Conservation (phyloP, 1,284 basidiomycete genomes). For the Kalmanozyma brasiliensis region DNA sequence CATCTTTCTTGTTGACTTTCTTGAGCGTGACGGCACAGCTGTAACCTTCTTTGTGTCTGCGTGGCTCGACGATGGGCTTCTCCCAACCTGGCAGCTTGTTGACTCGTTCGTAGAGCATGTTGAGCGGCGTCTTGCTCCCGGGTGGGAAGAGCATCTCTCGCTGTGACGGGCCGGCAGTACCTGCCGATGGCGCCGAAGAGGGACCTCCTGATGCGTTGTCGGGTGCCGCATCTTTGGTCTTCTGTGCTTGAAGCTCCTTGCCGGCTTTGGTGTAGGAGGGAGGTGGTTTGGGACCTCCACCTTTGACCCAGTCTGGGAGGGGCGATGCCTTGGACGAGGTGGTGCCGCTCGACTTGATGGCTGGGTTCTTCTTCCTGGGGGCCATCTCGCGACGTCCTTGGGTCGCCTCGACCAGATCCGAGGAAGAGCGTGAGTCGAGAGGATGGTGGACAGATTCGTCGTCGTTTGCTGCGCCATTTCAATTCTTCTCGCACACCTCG, state of each 20-base stretch:
- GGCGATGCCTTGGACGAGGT: conserved; percentile 65
- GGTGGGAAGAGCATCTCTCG: conserved; percentile 64
- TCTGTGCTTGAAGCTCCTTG: conserved; percentile 31
- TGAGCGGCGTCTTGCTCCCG: conserved; percentile 67
- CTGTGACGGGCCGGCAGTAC: conserved; percentile 11
- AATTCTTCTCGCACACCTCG: too few species aligned
- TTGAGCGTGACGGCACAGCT: conserved; percentile 61
- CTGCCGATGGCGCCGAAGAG: neutral
- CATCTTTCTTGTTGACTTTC: conserved; percentile 65
- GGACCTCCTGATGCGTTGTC: conserved; percentile 9
- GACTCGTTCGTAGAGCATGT: conserved; percentile 65
- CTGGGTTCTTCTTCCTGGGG: conserved; percentile 62
- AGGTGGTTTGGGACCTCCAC: conserved; percentile 55
- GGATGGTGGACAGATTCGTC: too few species aligned
- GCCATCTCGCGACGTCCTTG: conserved; percentile 39
- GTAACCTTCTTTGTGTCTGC: conserved; percentile 53
- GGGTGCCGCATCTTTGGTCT: conserved; percentile 10
- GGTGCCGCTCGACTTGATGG: conserved; percentile 64
- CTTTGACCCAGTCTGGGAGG: conserved; percentile 67
- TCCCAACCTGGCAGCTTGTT: conserved; percentile 64
- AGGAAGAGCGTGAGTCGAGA: too few species aligned
- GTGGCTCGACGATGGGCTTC: conserved; percentile 61
- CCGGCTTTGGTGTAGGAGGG: conserved; percentile 54
- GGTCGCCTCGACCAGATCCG: neutral
- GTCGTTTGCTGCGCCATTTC: too few species aligned